Conservation (phyloP, 2,329 filamentous ascomycete genomes). For the Aureobasidium sp. region DNA sequence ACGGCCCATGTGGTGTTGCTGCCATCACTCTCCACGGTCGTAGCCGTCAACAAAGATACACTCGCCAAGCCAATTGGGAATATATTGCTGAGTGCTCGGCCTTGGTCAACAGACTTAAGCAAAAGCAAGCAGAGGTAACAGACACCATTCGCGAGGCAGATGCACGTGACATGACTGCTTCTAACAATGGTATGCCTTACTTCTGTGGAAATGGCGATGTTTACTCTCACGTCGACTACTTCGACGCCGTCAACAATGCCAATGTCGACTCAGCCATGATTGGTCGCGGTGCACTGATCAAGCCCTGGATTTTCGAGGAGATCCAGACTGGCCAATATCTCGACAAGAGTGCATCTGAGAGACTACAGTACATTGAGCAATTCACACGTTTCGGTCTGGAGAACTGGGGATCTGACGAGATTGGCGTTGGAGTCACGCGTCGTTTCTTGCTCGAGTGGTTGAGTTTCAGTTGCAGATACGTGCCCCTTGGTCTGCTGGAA, state of each 20-base stretch:
- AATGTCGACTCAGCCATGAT: constrained; percentile 94
- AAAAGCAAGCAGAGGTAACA: constrained; percentile 54
- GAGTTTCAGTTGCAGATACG: constrained; percentile 86
- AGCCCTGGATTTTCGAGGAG: constrained; percentile 98
- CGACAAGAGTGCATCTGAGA: constrained; percentile 86
- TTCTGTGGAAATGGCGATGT: constrained; percentile 97
- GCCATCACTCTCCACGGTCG: constrained; percentile 94
- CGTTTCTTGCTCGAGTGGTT: constrained; percentile 93
- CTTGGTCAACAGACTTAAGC: constrained; percentile 73
- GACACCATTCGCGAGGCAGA: constrained; percentile 79
- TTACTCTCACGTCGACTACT: constrained; percentile 87
- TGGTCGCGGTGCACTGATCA: constrained; percentile 89
- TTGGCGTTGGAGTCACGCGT: constrained; percentile 82
- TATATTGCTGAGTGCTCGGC: constrained; percentile 89
- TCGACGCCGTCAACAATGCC: constrained; percentile 65
- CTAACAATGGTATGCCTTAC: constrained; percentile 63
- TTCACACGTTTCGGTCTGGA: constrained; percentile 88
- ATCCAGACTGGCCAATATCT: constrained; percentile 87
- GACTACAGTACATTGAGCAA: constrained; percentile 76
- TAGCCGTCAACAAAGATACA: constrained; percentile 90
- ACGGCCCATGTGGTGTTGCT: constrained; percentile 74
- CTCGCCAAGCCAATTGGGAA: constrained; percentile 82
- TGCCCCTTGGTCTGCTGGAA: constrained; percentile 83
- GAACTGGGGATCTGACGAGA: constrained; percentile 91
- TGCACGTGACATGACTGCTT: constrained; percentile 61